These are phyloP conservation scores for Corylus avellana DNA, from an alignment of 306 rosid genomes.

Conservation along the genomic window DNA sequence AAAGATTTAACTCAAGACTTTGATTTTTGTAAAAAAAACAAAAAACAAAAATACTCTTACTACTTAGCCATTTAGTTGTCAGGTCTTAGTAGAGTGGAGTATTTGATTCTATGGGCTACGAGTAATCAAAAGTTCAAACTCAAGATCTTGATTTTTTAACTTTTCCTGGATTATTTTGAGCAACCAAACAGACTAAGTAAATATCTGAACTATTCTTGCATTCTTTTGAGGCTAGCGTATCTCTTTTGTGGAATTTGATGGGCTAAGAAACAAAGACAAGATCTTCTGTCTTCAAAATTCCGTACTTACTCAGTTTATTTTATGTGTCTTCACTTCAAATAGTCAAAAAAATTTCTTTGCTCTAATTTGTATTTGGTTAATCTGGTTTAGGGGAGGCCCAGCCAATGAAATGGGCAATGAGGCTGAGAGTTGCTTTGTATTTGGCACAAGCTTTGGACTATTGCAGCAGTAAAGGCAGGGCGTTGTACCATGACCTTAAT, in stretches of 20 bases:
- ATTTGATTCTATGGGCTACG: neutral
- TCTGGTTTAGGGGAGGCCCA: conserved; percentile 78
- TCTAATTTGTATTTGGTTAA: conserved; percentile 27
- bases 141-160: neutral
- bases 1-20: no score
- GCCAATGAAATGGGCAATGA: conserved; percentile 99
- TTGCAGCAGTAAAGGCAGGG: conserved; percentile 84
- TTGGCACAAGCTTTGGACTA: conserved; percentile 94
- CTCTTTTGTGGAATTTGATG: no score
- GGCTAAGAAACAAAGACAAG: conserved; percentile 1
- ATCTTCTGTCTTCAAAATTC: conserved; percentile 14
- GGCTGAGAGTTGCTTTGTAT: conserved; percentile 96
- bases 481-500: conserved; percentile 94
- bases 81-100: no score
- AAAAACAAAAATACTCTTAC: no score
- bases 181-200: neutral
- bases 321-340: conserved; percentile 16
- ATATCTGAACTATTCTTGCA: neutral
- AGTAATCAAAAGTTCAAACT: neutral
- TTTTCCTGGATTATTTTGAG: neutral
- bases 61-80: no score
- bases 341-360: conserved; percentile 11
- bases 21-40: no score
- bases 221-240: conserved; percentile 2
- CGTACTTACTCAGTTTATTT: conserved; percentile 4